Percentiles rank a stretch among this genome's conserved stretches.
phyloP scores from a whole-genome alignment of 306 rosid species.

The Prunus kanzakura region DNA sequence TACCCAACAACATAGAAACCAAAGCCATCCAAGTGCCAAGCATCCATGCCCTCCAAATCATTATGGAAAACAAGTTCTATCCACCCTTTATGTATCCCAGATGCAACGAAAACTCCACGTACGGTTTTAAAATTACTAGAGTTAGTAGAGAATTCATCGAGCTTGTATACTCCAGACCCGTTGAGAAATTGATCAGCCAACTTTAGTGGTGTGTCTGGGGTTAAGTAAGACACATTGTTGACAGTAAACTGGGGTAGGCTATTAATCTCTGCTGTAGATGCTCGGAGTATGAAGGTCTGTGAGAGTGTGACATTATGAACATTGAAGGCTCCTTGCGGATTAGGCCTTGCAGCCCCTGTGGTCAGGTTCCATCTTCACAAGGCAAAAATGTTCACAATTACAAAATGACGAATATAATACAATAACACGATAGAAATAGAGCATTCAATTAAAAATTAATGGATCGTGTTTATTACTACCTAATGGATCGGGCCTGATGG shows the following conservation, averaged over 20 bases:
- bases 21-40: constrained; percentile 82
- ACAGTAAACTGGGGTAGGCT: constrained; percentile 35
- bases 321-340: constrained; percentile 68
- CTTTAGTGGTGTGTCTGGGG: constrained; percentile 61
- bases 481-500: constrained; percentile 49
- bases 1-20: constrained; percentile 68
- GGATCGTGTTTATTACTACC: constrained; percentile 14
- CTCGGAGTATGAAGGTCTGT: constrained; percentile 47
- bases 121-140: constrained; percentile 22
- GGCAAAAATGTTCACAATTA: background rate
- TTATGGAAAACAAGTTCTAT: constrained; percentile 54
- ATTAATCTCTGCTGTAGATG: constrained; percentile 33
- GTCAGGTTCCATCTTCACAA: constrained; percentile 66
- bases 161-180: constrained; percentile 43
- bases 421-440: too few relatives aligned
- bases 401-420: background rate
- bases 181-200: constrained; percentile 52
- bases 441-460: background rate
- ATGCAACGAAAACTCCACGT: constrained; percentile 50
- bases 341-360: constrained; percentile 83
- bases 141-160: constrained; percentile 43
- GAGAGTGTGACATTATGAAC: constrained; percentile 53
- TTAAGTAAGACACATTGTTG: constrained; percentile 61
- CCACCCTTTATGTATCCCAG: constrained; percentile 53
- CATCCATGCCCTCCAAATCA: constrained; percentile 37